Evolutionary conservation across 805 yeast species (phyloP), one percentile per base, ranked within the genome.

Genomic region (Candida pini): DNA sequence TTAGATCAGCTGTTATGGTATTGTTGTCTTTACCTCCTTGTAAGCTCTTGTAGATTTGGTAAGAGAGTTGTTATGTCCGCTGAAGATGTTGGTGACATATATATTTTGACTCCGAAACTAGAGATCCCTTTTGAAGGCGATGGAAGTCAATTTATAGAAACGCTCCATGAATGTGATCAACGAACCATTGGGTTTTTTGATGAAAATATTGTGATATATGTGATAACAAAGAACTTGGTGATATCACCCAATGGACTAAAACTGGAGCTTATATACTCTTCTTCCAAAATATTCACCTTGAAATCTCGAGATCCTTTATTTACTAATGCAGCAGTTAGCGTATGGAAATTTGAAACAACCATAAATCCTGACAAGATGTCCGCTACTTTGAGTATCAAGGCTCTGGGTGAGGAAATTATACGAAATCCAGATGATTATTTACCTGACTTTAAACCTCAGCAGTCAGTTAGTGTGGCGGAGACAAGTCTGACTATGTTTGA

Each of bases 321-420:
- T 21, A 16, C 16, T 3, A 24, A 21, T 17, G 31, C 34, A 1
- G 19, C 31, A 3, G 14, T 18, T 5, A 30, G 36, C 1, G 19
- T 54, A 2, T 54, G 54, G 56, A 29, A 30, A 18, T 35, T 42
- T 12, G 34, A 22, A 2, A 31, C 48, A 4, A 28, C 15, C 2
- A 31, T 54, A 15, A 27, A 37, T 1, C 54, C 57, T 4, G 55
- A 47, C 16, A 46, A 41, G 28, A 34, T 35, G 8, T 37, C 48
- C 5, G 47, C 28, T 16, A 33, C 36, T 6, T 30, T 54, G 19
- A 33, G 15, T 5, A 24, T 53, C 9, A 34, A 31, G 20, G 57
- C 45, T 10, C 34, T 26, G 5, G 53, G 40, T 31, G 43, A 43
- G 18, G 37, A 41, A 28, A 16, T 32, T 4, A 24, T 28, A 4